Base-by-base conservation (phyloP, 2,329 filamentous ascomycete species). In the Blumeria hordei region DNA sequence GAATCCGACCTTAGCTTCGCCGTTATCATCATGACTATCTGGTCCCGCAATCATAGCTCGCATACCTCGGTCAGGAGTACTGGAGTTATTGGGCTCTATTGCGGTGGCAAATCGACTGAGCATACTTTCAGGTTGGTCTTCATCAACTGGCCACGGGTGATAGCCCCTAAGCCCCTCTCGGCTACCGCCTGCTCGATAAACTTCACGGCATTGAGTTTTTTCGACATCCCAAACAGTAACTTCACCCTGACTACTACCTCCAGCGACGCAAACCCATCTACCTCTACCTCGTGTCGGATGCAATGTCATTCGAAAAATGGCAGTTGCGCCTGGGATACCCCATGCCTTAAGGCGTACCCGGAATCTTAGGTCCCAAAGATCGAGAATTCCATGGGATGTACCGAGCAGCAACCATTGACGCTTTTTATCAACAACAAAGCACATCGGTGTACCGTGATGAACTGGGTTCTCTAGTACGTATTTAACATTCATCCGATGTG, bases 341-440 rank as follows among this genome's bases (percentile, higher is more conserved):
- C 88, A 96, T 12, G 82, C 85, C 66, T 85, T 88, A 28, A 96
- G 72, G 21, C 87, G 78, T 62, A 96, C 77, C 60, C 80, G 83
- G 72, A 98, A 98, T n/a, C 92, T 83, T 43, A 98, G 73, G 67
- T 98, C 92, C 92, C 92, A 98, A 1, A 98, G 74, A 64, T 94
- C 85, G 7, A 98, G 72, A 33, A 96, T 82, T 37, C 93, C 92
- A 65, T 96, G 88, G 0, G 87, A 86, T 0, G 93, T 98, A 37
- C 88, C 92, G 0, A 96, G 70, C 1, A 94, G 75, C 3, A 98
- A 72, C 92, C 92, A 98, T 64, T 92, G 88, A 53, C 84, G 81
- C 64, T 81, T 85, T 56, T 79, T 77, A 63, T 95, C 88, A 35
- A 94, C 75, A 62, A 85, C 90, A 67, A 98, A 95, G 60, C 86